These are phyloP conservation scores for Camellia lanceoleosa DNA, from an alignment of 148 eudicot species.

Conservation along the genomic window DNA sequence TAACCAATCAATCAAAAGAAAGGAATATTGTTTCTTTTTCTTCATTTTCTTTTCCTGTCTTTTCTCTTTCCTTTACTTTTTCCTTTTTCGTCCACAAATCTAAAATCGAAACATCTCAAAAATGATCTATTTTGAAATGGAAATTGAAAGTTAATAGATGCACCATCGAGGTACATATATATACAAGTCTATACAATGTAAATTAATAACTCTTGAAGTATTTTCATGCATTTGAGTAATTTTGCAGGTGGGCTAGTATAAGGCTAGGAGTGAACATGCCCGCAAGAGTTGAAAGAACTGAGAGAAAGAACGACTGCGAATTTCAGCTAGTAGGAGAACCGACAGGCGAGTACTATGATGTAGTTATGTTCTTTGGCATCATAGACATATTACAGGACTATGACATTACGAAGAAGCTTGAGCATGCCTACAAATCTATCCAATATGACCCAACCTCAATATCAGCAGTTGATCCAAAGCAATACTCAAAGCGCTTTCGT, in stretches of 20 bases:
- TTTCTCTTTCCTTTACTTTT: too few species aligned
- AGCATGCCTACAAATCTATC: constrained; percentile 89
- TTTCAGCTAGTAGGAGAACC: constrained; percentile 64
- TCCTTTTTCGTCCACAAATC: too few species aligned
- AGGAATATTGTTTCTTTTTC: too few species aligned
- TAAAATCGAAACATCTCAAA: too few species aligned
- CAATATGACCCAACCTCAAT: constrained; percentile 81
- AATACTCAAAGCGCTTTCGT: constrained; percentile 78
- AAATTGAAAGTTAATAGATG: too few species aligned
- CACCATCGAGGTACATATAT: too few species aligned
- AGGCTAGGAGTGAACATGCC: constrained; percentile 80
- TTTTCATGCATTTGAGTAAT: background rate
- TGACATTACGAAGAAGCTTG: constrained; percentile 91
- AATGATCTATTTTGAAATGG: too few species aligned
- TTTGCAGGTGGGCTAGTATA: constrained; percentile 62
- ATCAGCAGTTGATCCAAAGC: constrained; percentile 84
- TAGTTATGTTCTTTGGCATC: constrained; percentile 81
- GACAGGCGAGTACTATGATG: constrained; percentile 81
- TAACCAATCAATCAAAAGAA: too few species aligned
- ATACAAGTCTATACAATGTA: too few species aligned
- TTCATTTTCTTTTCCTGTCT: too few species aligned
- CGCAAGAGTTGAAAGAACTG: constrained; percentile 67
- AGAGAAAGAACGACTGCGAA: constrained; percentile 50
- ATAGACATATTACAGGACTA: constrained; percentile 94
- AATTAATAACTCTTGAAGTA: background rate